Evolutionary conservation across 208 protist genomes (phyloP).

Genomic region (Herpetomonas samuelpessoai): DNA sequence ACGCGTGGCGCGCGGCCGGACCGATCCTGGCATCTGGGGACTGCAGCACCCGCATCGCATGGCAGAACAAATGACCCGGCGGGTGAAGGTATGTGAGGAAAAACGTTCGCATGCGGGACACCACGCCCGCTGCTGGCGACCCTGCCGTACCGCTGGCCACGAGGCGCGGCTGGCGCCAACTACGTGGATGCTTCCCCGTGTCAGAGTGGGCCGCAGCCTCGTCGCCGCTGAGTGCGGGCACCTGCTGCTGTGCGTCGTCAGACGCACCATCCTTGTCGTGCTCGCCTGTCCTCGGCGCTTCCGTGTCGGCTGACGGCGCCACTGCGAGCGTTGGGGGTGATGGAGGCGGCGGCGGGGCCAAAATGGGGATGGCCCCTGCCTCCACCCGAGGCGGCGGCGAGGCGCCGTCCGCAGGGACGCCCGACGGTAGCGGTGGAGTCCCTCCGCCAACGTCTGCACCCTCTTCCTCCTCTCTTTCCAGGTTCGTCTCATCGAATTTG

Average conservation of each 20-base stretch:
- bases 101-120: constrained; percentile 27
- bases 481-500: background rate
- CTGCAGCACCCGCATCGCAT: constrained; percentile 35
- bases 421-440: too few species aligned
- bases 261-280: background rate
- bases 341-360: background rate
- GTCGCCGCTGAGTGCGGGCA: background rate
- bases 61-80: constrained; percentile 60
- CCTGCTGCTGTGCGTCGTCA: background rate
- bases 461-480: background rate
- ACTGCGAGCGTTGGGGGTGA: background rate
- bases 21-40: constrained; percentile 1
- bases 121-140: background rate
- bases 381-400: background rate
- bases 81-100: constrained; percentile 59
- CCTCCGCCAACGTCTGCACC: background rate
- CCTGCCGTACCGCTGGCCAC: background rate
- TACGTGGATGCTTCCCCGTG: too few species aligned
- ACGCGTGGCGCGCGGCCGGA: background rate
- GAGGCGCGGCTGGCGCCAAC: too few species aligned
- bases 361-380: background rate
- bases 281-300: background rate
- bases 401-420: too few species aligned
- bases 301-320: background rate
- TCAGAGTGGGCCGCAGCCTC: background rate